Percentiles rank a stretch among this genome's conserved stretches.
Conservation (phyloP, 441 rosid genomes). For the Mallotus japonicus region DNA sequence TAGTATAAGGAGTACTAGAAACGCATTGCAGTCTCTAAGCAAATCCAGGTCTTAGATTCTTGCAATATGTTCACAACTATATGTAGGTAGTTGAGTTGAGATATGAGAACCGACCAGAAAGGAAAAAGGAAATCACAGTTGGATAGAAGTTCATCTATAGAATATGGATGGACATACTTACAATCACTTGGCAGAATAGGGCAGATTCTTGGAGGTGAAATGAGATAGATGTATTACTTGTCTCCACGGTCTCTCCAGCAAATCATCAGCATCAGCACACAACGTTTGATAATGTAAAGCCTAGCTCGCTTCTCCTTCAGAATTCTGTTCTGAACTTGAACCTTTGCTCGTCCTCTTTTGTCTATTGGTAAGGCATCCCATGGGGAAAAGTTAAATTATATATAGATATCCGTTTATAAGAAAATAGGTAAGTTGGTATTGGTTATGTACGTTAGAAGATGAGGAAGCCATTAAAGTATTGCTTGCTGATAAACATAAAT, state of each 20-base stretch:
- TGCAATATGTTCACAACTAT: not conserved
- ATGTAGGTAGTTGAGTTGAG: not conserved
- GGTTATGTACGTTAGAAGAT: too few species aligned
- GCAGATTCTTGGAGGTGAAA: not conserved
- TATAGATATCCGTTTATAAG: not conserved
- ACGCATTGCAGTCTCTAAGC: not conserved
- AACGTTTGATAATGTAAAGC: conserved; percentile 37
- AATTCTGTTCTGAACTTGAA: conserved; percentile 19
- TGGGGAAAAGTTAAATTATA: not conserved
- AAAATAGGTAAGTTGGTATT: not conserved
- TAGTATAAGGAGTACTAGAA: not conserved
- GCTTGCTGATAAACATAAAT: too few species aligned
- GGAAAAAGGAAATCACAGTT: not conserved
- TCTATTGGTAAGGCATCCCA: conserved; percentile 23
- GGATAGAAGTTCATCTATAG: not conserved
- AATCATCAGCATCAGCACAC: conserved; percentile 39
- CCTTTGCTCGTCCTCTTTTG: conserved; percentile 17
- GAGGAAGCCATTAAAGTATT: not conserved
- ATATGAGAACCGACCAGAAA: not conserved
- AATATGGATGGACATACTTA: not conserved
- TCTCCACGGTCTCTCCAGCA: conserved; percentile 42
- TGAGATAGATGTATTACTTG: not conserved
- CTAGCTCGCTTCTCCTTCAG: conserved; percentile 36
- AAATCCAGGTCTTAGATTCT: not conserved
- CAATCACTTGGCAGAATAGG: not conserved